Base-by-base conservation (phyloP, 306 rosid species). In the Styphnolobium japonicum region DNA sequence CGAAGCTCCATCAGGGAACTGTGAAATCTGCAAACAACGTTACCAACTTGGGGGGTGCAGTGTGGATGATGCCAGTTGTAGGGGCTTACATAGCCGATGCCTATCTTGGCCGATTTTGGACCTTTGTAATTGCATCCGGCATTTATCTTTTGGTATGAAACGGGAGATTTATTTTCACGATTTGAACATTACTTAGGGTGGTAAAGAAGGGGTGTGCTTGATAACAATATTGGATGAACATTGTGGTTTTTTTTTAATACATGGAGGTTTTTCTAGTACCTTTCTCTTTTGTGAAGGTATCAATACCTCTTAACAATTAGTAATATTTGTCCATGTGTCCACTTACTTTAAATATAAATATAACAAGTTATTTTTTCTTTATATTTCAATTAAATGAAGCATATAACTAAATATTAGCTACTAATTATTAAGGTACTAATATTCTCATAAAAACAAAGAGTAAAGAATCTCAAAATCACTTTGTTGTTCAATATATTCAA, bases 11-110 rank as follows among this genome's bases (percentile, higher is more conserved):
- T 67, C 82, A 94, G 88, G 94, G 91, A n/a, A 90, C 90, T n/a
- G 97, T 92, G 4, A 46, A 78, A 10, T 71, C 97, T 23, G 48
- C 97, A 73, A 94, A 89, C 81, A 80, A 89, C 23, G 91, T 93
- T 34, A 91, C 92, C 66, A 90, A 89, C 67, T 91, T 94, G 97
- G 71, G 36, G 6, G 98, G 94, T 18, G 43, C 97, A 0, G 88
- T 89, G 42, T 89, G 97, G 95, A 78, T 90, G 77, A 86, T 86
- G 31, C 97, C 98, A 0, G 68, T 86, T 45, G 64, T 74, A 2
- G 92, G 95, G 7, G 95, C 97, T 66, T 89, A 81, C 69, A 81
- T 93, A 15, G 97, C 97, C 0, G 95, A 91, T 67, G 83, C 95
- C 14, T 33, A 53, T 53, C 83, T 93, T 57, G 97, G 98, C 80